A percentile compares a stretch with the other conserved stretches of the same genome.
These are phyloP conservation scores for Periconia sp. DNA, from an alignment of 2,329 filamentous ascomycete species.

Conservation along the genomic window DNA sequence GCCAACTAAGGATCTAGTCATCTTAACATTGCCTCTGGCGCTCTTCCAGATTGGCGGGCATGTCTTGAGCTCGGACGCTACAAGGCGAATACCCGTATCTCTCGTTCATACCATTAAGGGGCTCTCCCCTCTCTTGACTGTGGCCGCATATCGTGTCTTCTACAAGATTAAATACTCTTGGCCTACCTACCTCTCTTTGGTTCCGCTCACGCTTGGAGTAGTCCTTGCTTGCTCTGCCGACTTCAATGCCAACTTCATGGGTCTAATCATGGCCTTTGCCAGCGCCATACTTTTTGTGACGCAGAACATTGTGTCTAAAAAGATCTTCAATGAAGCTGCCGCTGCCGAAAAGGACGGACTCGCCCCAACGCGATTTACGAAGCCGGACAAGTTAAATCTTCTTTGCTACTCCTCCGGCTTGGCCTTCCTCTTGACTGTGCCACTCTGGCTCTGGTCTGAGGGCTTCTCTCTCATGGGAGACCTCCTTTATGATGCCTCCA, in stretches of 20 bases:
- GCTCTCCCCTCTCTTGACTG: slow-evolving; percentile 92
- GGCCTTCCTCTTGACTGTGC: slow-evolving; percentile 84
- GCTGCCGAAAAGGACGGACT: slow-evolving; percentile 77
- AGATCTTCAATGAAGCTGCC: slow-evolving; percentile 93
- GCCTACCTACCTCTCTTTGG: slow-evolving; percentile 75
- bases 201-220: slow-evolving; percentile 93
- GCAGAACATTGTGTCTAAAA: slow-evolving; percentile 98
- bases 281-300: slow-evolving; percentile 96
- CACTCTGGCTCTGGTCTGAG: slow-evolving; percentile 93
- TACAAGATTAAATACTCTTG: slow-evolving; percentile 87
- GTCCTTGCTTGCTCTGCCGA: slow-evolving; percentile 95
- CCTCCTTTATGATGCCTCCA: slow-evolving; percentile 79
- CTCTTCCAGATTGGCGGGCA: slow-evolving; percentile 93
- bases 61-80: slow-evolving; percentile 91
- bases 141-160: slow-evolving; percentile 87
- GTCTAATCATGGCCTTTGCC: slow-evolving; percentile 85
- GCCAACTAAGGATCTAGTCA: slow-evolving; percentile 81
- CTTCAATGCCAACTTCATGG: slow-evolving; percentile 85
- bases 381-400: slow-evolving; percentile 95
- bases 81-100: slow-evolving; percentile 92
- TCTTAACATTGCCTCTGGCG: slow-evolving; percentile 87
- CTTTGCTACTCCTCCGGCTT: slow-evolving; percentile 96
- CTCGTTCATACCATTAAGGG: slow-evolving; percentile 99
- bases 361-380: slow-evolving; percentile 66
- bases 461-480: slow-evolving; percentile 79